Conservation (phyloP, 768 basidiomycete genomes). For the Artomyces pyxidatus region DNA sequence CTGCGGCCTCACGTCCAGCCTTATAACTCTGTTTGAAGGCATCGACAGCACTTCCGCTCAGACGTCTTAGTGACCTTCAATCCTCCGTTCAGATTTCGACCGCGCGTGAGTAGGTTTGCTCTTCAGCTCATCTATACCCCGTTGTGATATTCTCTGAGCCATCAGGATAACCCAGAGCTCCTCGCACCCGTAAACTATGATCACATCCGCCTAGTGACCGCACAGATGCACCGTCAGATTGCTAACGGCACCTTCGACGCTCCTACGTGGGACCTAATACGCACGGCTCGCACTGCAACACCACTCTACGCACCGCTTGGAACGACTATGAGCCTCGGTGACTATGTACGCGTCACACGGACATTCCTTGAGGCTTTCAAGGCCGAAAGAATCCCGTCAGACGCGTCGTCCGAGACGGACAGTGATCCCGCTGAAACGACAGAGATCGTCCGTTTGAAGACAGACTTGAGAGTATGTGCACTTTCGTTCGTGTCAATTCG, state of each 20-base stretch:
- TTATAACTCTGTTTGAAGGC: conserved; percentile 31
- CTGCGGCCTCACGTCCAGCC: conserved; percentile 2
- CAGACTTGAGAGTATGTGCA: conserved; percentile 53
- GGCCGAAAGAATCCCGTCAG: conserved; percentile 16
- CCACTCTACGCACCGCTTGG: conserved; percentile 85
- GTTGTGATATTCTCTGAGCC: background rate
- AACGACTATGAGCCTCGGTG: conserved; percentile 76
- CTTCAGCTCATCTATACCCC: conserved; percentile 4
- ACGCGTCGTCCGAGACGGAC: conserved; percentile 20
- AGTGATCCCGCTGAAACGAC: conserved; percentile 15
- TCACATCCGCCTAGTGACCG: conserved; percentile 52
- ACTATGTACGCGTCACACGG: conserved; percentile 70
- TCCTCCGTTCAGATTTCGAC: conserved; percentile 58
- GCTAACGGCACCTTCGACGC: conserved; percentile 74
- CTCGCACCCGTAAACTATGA: conserved; percentile 57
- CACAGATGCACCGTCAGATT: conserved; percentile 58
- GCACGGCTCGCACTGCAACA: conserved; percentile 68
- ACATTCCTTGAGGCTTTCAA: conserved; percentile 76
- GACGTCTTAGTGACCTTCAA: conserved; percentile 84
- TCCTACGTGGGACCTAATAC: conserved; percentile 75
- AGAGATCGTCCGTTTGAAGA: conserved; percentile 20
- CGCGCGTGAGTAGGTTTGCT: conserved; percentile 32
- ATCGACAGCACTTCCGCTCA: conserved; percentile 80
- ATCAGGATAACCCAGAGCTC: conserved; percentile 65
- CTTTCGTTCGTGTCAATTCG: background rate